Conservation (phyloP, 1,284 basidiomycete genomes). For the Megacollybia platyphylla region DNA sequence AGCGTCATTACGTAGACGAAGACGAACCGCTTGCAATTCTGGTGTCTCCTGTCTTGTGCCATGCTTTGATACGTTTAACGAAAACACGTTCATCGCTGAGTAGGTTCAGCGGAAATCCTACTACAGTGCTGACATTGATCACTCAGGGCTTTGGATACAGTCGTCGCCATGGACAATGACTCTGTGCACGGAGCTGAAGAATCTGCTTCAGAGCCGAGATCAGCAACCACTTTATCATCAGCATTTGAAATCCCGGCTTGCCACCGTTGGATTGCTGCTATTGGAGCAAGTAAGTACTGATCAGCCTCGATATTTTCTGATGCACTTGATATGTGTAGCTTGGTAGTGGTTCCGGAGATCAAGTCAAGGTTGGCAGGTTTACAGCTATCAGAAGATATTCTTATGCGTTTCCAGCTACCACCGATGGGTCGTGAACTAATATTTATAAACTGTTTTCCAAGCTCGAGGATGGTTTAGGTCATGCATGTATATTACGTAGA, state of each 20-base stretch:
- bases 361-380: neutral
- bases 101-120: neutral
- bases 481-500: neutral
- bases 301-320: neutral
- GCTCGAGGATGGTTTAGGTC: neutral
- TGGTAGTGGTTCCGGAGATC: neutral
- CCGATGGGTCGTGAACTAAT: neutral
- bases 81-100: too few species aligned
- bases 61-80: constrained; percentile 28
- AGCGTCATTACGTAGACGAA: constrained; percentile 24
- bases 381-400: neutral
- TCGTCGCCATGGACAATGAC: constrained; percentile 38
- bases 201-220: constrained; percentile 1
- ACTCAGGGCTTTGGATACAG: constrained; percentile 18
- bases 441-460: neutral
- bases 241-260: constrained; percentile 3
- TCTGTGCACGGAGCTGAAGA: constrained; percentile 15
- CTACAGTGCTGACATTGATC: neutral
- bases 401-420: neutral
- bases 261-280: constrained; percentile 1
- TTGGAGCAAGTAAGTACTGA: constrained; percentile 4
- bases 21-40: constrained; percentile 37
- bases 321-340: neutral
- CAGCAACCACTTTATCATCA: neutral
- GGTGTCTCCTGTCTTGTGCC: constrained; percentile 33